Conservation (phyloP, 2,329 filamentous ascomycete species). For the Alternaria burnsii region DNA sequence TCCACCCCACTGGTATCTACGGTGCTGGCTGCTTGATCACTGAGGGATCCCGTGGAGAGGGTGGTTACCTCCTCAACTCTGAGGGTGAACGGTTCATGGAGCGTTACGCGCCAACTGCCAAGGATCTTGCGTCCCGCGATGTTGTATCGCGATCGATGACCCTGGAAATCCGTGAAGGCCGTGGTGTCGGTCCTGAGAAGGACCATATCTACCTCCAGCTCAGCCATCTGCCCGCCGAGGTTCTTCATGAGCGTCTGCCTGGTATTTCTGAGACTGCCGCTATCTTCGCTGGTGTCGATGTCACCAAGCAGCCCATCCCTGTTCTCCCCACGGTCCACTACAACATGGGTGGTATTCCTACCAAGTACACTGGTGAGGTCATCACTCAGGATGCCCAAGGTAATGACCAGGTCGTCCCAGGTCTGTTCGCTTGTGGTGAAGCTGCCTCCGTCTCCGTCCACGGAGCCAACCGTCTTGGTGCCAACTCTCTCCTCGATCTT, state of each 20-base stretch:
- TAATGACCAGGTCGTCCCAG: constrained; percentile 91
- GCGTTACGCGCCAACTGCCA: constrained; percentile 95
- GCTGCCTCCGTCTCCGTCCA: constrained; percentile 97
- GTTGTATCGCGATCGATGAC: constrained; percentile 99
- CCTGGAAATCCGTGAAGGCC: constrained; percentile 95
- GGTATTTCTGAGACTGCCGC: constrained; percentile 98
- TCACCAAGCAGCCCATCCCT: constrained; percentile 95
- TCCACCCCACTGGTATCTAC: constrained; percentile 99
- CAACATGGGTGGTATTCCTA: constrained; percentile 99
- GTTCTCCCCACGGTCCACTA: constrained; percentile 98
- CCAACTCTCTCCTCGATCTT: constrained; percentile 97
- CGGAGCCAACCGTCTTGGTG: constrained; percentile 95
- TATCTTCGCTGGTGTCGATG: constrained; percentile 97
- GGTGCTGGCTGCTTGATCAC: constrained; percentile 96
- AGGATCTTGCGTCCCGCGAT: constrained; percentile 95
- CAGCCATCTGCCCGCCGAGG: constrained; percentile 89
- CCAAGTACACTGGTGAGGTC: constrained; percentile 96
- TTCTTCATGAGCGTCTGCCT: constrained; percentile 94
- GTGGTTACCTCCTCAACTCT: constrained; percentile 95
- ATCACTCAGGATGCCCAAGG: constrained; percentile 85
- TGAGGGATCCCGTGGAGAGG: constrained; percentile 96
- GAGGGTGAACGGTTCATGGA: constrained; percentile 99
- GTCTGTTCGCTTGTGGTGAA: constrained; percentile 95
- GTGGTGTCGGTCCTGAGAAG: constrained; percentile 95
- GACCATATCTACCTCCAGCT: constrained; percentile 99